A percentile compares a stretch with the other conserved stretches of the same genome.
Conservation (phyloP, 2,329 filamentous ascomycete species). For the Ceratocystis huliohia region DNA sequence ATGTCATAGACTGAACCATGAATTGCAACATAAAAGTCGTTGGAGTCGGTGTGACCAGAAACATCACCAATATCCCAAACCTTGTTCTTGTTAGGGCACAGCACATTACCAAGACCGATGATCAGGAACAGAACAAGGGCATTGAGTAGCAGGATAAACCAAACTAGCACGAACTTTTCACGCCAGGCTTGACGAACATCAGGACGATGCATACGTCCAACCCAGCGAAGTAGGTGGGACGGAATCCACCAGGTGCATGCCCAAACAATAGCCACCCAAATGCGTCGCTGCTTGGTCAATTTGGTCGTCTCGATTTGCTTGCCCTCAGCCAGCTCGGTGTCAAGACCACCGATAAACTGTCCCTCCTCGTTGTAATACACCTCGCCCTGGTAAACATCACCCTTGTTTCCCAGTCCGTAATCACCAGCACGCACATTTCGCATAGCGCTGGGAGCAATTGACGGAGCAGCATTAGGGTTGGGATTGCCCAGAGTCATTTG, state of each 20-base stretch:
- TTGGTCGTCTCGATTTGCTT: slow-evolving; percentile 62
- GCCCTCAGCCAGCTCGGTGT: slow-evolving; percentile 64
- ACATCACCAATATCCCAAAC: slow-evolving; percentile 68
- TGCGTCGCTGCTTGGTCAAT: slow-evolving; percentile 49
- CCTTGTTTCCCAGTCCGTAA: slow-evolving; percentile 78
- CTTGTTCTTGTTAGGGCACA: slow-evolving; percentile 87
- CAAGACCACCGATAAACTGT: slow-evolving; percentile 54
- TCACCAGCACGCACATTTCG: slow-evolving; percentile 55
- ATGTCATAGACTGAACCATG: slow-evolving; percentile 87
- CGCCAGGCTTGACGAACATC: slow-evolving; percentile 96
- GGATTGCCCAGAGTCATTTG: slow-evolving; percentile 38
- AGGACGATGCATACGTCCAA: slow-evolving; percentile 93
- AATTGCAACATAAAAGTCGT: slow-evolving; percentile 78
- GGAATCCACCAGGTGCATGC: slow-evolving; percentile 87
- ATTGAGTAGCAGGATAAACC: slow-evolving; percentile 73
- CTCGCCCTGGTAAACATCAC: slow-evolving; percentile 62
- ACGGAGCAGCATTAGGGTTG: slow-evolving; percentile 34
- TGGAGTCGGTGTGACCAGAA: slow-evolving; percentile 51
- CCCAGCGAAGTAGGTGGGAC: slow-evolving; percentile 61
- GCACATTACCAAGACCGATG: slow-evolving; percentile 64
- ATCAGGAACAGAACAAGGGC: slow-evolving; percentile 82
- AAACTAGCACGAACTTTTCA: slow-evolving; percentile 77
- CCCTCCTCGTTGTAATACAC: slow-evolving; percentile 62
- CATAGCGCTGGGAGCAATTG: slow-evolving; percentile 46
- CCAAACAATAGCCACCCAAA: slow-evolving; percentile 79